Base-by-base conservation (phyloP, 2,329 filamentous ascomycete genomes). In the Ophiosphaerella narmari region DNA sequence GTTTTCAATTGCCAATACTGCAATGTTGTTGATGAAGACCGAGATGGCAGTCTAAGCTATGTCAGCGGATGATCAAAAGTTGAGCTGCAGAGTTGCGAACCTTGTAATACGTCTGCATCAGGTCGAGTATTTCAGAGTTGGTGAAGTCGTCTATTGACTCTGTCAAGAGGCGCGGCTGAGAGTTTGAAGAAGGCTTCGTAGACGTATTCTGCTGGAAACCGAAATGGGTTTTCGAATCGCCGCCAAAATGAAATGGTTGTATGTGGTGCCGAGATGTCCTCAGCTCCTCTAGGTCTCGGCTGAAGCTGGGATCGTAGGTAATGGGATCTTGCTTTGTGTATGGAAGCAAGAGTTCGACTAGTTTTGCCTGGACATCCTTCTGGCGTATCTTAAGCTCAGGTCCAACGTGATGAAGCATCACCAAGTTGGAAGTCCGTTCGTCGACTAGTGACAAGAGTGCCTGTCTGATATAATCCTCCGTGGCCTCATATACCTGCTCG, bases 91-190 rank as follows among this genome's bases (percentile, higher is more conserved):
- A 34, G 13, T 1, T 18, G 14, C 7, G 12, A 12, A 63, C 63
- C 54, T 61, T 64, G 43, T 68, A 68, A 35, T 67, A 68, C 7
- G 58, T 58, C 35, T 64, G 54, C 54, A 66, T 58, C 12, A 65
- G 48, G 46, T 66, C 55, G 1, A 68, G 39, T 12, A 68, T 63
- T 29, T 68, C 65, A 3, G 51, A 55, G 33, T 61, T 62, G 2
- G 65, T 66, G 16, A 59, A 60, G 33, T 57, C 55, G 24, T 65
- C 63, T 54, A 50, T 44, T 2, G 57, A 60, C 39, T 66, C 57
- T 1, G 57, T 62, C 26, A 65, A 36, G 16, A 65, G 49, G 24
- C 57, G 48, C 8, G 40, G 46, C 7, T 34, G 26, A 18, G 43
- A 38, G 7, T 14, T 36, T 14, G 32, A 47, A 18, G 31, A 13